These are phyloP conservation scores for Myxozyma monticola DNA, from an alignment of 805 yeast species.

Conservation along the genomic window DNA sequence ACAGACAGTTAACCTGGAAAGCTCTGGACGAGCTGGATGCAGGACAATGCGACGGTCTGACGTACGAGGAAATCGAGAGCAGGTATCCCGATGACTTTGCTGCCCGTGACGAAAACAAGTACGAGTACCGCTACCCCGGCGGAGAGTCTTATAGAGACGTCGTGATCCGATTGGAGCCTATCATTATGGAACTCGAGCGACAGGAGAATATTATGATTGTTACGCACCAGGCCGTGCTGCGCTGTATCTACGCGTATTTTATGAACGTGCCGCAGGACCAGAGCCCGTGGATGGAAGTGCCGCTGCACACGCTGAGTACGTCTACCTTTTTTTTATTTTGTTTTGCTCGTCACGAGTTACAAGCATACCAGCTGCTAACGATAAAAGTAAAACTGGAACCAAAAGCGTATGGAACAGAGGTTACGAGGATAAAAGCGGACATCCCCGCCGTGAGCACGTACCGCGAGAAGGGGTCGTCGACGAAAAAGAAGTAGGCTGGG, in stretches of 20 bases:
- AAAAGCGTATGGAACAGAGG: conserved; percentile 87
- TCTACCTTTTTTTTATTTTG: neutral
- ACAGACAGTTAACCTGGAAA: conserved; percentile 87
- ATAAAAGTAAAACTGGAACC: conserved; percentile 73
- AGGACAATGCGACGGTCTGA: conserved; percentile 95
- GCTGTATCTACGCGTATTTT: conserved; percentile 96
- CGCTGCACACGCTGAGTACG: conserved; percentile 78
- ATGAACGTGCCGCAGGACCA: conserved; percentile 98
- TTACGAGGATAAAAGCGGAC: conserved; percentile 87
- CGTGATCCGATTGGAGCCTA: conserved; percentile 91
- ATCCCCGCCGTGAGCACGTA: conserved; percentile 98
- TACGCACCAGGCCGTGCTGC: conserved; percentile 94
- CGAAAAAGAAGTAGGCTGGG: neutral
- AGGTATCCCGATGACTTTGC: conserved; percentile 90
- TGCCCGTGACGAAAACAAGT: conserved; percentile 94
- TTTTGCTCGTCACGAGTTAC: neutral
- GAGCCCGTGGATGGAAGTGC: conserved; percentile 99
- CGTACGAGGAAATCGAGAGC: conserved; percentile 87
- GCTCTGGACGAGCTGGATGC: conserved; percentile 97
- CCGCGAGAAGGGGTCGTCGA: conserved; percentile 73
- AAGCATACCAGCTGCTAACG: neutral
- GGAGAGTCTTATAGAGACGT: conserved; percentile 97
- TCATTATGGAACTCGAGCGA: conserved; percentile 96
- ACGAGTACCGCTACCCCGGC: conserved; percentile 92
- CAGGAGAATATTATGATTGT: conserved; percentile 94